Conservation (phyloP, 768 basidiomycete genomes). For the Boletus tylopilopsis region DNA sequence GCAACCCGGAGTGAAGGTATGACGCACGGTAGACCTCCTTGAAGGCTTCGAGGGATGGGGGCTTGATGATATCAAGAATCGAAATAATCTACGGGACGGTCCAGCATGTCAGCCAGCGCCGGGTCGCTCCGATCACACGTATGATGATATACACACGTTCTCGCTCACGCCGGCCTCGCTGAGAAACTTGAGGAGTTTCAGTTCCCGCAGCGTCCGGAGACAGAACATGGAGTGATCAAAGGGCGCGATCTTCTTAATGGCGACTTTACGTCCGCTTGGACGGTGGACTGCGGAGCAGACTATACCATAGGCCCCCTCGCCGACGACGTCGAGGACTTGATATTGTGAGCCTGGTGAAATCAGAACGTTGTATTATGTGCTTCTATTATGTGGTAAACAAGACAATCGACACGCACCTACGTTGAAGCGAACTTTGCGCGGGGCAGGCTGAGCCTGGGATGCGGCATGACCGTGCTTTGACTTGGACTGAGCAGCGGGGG, state of each 20-base stretch:
- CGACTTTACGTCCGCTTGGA: conserved; percentile 86
- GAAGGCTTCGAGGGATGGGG: conserved; percentile 74
- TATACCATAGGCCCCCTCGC: conserved; percentile 92
- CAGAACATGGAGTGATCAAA: conserved; percentile 97
- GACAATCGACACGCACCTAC: conserved; percentile 49
- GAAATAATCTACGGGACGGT: conserved; percentile 65
- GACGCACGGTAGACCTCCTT: conserved; percentile 77
- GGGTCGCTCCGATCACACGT: background rate
- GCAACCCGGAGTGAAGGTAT: background rate
- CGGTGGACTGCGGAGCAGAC: conserved; percentile 91
- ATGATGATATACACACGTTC: conserved; percentile 51
- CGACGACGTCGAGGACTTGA: conserved; percentile 82
- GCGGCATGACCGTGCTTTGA: conserved; percentile 46
- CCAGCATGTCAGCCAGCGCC: background rate
- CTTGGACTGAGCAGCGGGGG: conserved; percentile 25
- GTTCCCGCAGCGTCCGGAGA: conserved; percentile 82
- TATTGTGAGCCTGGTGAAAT: conserved; percentile 62
- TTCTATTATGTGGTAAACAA: background rate
- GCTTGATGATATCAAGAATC: conserved; percentile 86
- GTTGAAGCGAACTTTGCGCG: conserved; percentile 86
- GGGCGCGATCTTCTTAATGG: conserved; percentile 94
- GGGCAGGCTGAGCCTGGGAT: conserved; percentile 49
- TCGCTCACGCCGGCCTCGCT: conserved; percentile 87
- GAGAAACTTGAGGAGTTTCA: conserved; percentile 79
- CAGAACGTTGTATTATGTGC: background rate